Percentiles rank a stretch among this genome's conserved stretches.
phyloP scores from a whole-genome alignment of 2,329 filamentous ascomycete genomes.

The Aspergillus spinulosporus region DNA sequence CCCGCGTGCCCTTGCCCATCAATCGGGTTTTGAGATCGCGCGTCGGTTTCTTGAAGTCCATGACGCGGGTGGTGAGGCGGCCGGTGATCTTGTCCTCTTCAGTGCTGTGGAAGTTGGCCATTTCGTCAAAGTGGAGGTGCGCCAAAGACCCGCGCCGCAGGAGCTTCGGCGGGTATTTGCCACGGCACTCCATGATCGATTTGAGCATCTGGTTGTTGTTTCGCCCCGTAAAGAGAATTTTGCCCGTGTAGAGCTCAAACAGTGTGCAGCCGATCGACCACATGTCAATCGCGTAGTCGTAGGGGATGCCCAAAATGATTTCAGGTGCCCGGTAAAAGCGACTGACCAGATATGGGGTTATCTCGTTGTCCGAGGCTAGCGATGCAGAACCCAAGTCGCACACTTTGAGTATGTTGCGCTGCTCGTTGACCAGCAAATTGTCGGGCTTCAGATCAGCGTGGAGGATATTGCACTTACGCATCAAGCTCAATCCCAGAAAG shows the following conservation, averaged over 20 bases:
- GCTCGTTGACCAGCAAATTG: slow-evolving; percentile 91
- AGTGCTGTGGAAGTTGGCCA: slow-evolving; percentile 78
- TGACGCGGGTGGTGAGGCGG: slow-evolving; percentile 60
- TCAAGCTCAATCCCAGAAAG: slow-evolving; percentile 81
- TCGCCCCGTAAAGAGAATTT: slow-evolving; percentile 91
- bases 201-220: slow-evolving; percentile 99
- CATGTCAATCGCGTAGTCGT: slow-evolving; percentile 92
- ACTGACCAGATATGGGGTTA: slow-evolving; percentile 93
- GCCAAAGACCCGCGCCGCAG: slow-evolving; percentile 79
- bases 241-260: slow-evolving; percentile 95
- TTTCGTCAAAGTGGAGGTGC: slow-evolving; percentile 77
- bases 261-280: slow-evolving; percentile 98
- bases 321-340: slow-evolving; percentile 97
- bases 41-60: slow-evolving; percentile 65
- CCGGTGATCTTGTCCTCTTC: slow-evolving; percentile 86
- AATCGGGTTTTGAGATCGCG: slow-evolving; percentile 81
- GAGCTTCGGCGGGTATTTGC: slow-evolving; percentile 85
- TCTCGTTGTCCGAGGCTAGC: slow-evolving; percentile 83
- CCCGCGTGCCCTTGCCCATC: slow-evolving; percentile 67
- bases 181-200: slow-evolving; percentile 92
- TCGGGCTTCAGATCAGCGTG: slow-evolving; percentile 97
- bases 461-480: slow-evolving; percentile 89
- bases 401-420: slow-evolving; percentile 82
- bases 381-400: slow-evolving; percentile 97
- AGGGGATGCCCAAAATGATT: slow-evolving; percentile 94